These are phyloP conservation scores for Tricholoma sp. DNA, from an alignment of 768 basidiomycete species.

Conservation along the genomic window DNA sequence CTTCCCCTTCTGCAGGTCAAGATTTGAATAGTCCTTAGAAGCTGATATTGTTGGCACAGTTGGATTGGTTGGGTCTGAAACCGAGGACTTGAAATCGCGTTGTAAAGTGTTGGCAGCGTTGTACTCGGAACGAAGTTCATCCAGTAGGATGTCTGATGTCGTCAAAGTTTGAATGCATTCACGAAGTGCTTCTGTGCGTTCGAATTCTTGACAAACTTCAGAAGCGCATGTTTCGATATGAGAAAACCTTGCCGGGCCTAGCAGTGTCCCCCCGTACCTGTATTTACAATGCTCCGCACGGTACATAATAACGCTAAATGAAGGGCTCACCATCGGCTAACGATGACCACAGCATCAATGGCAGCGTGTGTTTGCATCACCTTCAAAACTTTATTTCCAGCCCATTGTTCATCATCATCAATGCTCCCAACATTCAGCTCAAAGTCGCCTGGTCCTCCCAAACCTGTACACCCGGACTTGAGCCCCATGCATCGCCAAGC, in stretches of 20 bases:
- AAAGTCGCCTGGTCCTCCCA: constrained; percentile 74
- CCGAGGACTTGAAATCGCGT: not conserved
- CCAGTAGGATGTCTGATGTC: constrained; percentile 58
- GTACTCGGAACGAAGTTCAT: constrained; percentile 48
- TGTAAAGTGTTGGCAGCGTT: constrained; percentile 5
- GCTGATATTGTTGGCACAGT: constrained; percentile 20
- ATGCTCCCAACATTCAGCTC: constrained; percentile 55
- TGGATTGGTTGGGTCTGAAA: constrained; percentile 1
- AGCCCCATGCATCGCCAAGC: constrained; percentile 79
- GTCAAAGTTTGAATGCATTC: constrained; percentile 52
- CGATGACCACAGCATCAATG: constrained; percentile 75
- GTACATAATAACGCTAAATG: not conserved
- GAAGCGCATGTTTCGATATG: constrained; percentile 74
- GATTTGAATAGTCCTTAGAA: constrained; percentile 41
- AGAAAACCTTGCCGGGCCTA: constrained; percentile 70
- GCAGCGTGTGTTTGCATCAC: constrained; percentile 66
- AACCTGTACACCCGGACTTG: constrained; percentile 57
- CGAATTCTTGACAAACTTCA: constrained; percentile 71
- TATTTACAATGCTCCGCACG: not conserved
- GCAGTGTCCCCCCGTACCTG: constrained; percentile 79
- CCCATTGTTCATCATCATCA: constrained; percentile 79
- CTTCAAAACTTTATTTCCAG: constrained; percentile 54
- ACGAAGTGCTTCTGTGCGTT: constrained; percentile 60
- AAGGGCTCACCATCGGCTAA: constrained; percentile 62
- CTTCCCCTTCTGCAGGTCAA: constrained; percentile 59